These are phyloP conservation scores for Petunia secreta DNA, from an alignment of 257 asterid genomes.

Conservation along the genomic window DNA sequence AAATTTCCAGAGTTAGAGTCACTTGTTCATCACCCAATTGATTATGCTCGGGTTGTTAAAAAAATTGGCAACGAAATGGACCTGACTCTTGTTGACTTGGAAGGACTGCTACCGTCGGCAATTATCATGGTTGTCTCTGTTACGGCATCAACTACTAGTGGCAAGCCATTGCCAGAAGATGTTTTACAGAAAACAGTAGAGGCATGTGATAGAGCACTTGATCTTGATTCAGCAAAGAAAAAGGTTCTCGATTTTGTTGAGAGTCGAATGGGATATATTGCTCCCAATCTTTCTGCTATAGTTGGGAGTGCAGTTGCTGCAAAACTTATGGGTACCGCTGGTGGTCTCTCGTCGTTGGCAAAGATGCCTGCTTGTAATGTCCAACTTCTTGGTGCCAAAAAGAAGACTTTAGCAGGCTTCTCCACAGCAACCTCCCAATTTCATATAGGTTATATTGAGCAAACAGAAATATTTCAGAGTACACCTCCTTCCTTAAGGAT, in stretches of 20 bases:
- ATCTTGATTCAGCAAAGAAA: slow-evolving; percentile 78
- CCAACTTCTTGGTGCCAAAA: slow-evolving; percentile 96
- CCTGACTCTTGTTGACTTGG: slow-evolving; percentile 91
- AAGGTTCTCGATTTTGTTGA: slow-evolving; percentile 95
- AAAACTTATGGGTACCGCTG: slow-evolving; percentile 96
- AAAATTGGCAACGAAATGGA: slow-evolving; percentile 89
- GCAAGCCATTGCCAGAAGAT: slow-evolving; percentile 94
- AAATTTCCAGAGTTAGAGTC: slow-evolving; percentile 97
- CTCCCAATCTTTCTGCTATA: slow-evolving; percentile 94
- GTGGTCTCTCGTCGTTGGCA: slow-evolving; percentile 84
- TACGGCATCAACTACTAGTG: slow-evolving; percentile 98
- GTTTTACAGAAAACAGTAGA: slow-evolving; percentile 80
- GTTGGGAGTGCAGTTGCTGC: slow-evolving; percentile 99
- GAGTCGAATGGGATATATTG: slow-evolving; percentile 94
- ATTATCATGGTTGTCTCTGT: slow-evolving; percentile 95
- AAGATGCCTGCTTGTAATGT: slow-evolving; percentile 99
- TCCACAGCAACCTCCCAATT: slow-evolving; percentile 88
- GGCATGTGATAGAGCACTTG: slow-evolving; percentile 93
- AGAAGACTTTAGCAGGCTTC: slow-evolving; percentile 88
- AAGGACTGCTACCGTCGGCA: slow-evolving; percentile 95
- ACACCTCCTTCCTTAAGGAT: slow-evolving; percentile 89
- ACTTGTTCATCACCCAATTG: slow-evolving; percentile 94
- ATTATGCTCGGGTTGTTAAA: slow-evolving; percentile 91
- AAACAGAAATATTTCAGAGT: slow-evolving; percentile 80
- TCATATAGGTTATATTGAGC: slow-evolving; percentile 91